These are phyloP conservation scores for Lactarius psammicola DNA, from an alignment of 768 basidiomycete genomes.

Conservation along the genomic window DNA sequence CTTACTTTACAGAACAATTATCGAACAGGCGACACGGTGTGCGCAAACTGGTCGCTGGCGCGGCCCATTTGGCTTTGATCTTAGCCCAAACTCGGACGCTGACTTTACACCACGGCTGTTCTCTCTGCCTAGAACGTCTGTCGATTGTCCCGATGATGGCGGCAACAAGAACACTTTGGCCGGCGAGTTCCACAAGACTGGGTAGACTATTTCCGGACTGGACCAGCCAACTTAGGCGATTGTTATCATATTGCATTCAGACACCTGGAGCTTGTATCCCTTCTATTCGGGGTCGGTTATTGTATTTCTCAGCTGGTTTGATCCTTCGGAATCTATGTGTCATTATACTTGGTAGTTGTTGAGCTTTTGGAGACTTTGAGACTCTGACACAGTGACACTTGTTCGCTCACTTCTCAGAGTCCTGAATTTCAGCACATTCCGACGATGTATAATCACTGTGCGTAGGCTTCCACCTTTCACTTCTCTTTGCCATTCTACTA, in stretches of 20 bases:
- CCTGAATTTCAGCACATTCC: background rate
- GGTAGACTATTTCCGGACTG: slow-evolving; percentile 10
- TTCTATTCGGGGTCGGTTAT: background rate
- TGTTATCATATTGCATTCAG: background rate
- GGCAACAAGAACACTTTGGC: background rate
- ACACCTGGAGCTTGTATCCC: slow-evolving; percentile 1
- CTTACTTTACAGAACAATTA: slow-evolving; percentile 57
- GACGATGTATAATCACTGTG: background rate
- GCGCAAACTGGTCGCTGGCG: slow-evolving; percentile 36
- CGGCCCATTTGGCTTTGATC: slow-evolving; percentile 27
- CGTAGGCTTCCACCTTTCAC: background rate
- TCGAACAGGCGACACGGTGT: slow-evolving; percentile 60
- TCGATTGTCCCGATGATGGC: slow-evolving; percentile 8
- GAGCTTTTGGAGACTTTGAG: background rate
- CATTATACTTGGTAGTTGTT: background rate
- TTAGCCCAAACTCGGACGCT: slow-evolving; percentile 15
- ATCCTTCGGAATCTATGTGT: slow-evolving; percentile 1
- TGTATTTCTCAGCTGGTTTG: slow-evolving; percentile 12
- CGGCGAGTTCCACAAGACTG: slow-evolving; percentile 16
- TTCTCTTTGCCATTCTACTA: background rate
- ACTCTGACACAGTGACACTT: background rate
- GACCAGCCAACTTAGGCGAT: background rate
- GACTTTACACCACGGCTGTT: slow-evolving; percentile 23
- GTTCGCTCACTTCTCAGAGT: background rate
- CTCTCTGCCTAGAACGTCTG: slow-evolving; percentile 21